Conservation (phyloP, 768 basidiomycete genomes). For the Phanerochaete carnosa region DNA sequence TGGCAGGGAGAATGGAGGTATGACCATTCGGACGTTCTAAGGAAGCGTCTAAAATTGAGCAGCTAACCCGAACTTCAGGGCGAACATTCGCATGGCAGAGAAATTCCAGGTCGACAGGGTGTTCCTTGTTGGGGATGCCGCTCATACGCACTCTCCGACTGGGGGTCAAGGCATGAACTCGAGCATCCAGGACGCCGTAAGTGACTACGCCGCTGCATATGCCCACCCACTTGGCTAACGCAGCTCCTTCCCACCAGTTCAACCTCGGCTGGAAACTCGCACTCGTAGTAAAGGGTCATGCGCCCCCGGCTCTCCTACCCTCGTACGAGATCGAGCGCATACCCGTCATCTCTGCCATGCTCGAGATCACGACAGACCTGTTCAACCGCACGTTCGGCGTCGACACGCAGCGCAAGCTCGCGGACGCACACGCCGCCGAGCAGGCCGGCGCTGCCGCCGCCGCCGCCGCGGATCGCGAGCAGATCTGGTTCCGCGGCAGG, state of each 20-base stretch:
- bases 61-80: conserved; percentile 12
- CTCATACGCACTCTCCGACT: conserved; percentile 11
- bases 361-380: conserved; percentile 19
- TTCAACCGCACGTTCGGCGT: conserved; percentile 1
- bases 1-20: conserved; percentile 22
- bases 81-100: conserved; percentile 12
- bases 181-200: conserved; percentile 17
- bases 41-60: conserved; percentile 25
- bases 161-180: conserved; percentile 18
- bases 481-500: not conserved
- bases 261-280: conserved; percentile 31
- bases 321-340: conserved; percentile 28
- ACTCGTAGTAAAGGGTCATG: conserved; percentile 24
- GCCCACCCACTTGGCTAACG: not conserved
- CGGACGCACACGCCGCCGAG: not conserved
- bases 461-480: no score
- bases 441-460: not conserved
- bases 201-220: not conserved
- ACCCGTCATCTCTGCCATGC: conserved; percentile 27
- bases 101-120: conserved; percentile 6
- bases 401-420: not conserved
- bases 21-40: not conserved
- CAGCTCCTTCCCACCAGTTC: conserved; percentile 12
- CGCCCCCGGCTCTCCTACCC: conserved; percentile 23
- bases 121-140: conserved; percentile 12